These are phyloP conservation scores for Acanthamoeba triangularis DNA, from an alignment of 208 protist species.

Conservation along the genomic window DNA sequence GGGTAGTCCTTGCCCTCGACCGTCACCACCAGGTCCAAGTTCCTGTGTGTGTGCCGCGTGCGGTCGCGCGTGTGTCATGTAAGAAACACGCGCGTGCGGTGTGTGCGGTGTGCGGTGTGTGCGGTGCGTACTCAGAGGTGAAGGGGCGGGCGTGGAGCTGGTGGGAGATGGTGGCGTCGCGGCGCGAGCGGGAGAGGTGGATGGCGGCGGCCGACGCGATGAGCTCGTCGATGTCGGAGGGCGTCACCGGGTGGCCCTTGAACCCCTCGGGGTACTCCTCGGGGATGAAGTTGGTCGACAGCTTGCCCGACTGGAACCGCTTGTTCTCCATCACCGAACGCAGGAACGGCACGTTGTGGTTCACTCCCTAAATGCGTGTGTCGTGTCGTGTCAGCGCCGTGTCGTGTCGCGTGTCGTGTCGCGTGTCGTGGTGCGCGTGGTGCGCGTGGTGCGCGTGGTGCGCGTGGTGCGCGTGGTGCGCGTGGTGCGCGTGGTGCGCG, in stretches of 20 bases:
- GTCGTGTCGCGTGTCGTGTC: too few relatives aligned
- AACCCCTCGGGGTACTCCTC: constrained; percentile 91
- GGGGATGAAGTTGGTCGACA: constrained; percentile 93
- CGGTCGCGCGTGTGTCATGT: too few relatives aligned
- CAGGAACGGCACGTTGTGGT: constrained; percentile 94
- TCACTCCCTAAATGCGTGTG: constrained; percentile 82
- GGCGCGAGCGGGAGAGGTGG: constrained; percentile 11
- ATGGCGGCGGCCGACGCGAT: constrained; percentile 76
- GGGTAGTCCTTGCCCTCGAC: constrained; percentile 60
- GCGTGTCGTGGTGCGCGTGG: too few relatives aligned
- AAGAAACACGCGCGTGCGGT: constrained; percentile 38
- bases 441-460: too few relatives aligned
- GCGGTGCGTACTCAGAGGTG: too few relatives aligned
- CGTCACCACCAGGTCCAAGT: constrained; percentile 62
- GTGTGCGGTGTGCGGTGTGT: not conserved
- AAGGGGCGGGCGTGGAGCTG: too few relatives aligned
- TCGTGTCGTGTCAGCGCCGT: too few relatives aligned
- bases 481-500: too few relatives aligned
- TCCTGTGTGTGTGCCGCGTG: not conserved
- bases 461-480: too few relatives aligned
- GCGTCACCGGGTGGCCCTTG: constrained; percentile 86
- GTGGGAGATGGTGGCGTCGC: too few relatives aligned
- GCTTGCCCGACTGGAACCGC: constrained; percentile 88
- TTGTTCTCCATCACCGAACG: constrained; percentile 90
- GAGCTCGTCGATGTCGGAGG: constrained; percentile 13